phyloP scores from a whole-genome alignment of 345 rosid genomes.

The Acer yangbiense region DNA sequence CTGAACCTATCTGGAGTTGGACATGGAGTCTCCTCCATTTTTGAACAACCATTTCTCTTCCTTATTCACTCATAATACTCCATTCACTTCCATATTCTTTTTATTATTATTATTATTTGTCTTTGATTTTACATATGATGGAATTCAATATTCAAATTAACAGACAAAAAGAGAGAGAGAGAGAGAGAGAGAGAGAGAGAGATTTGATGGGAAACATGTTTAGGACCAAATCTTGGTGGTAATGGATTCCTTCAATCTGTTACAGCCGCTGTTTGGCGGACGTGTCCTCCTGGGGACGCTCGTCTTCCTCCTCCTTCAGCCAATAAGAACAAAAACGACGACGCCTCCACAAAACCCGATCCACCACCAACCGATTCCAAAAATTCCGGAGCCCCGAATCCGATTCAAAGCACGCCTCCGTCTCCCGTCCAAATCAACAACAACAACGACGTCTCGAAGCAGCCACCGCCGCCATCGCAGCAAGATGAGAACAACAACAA shows the following conservation, averaged over 20 bases:
- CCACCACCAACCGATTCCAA: constrained; percentile 5
- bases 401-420: constrained; percentile 65
- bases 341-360: background rate
- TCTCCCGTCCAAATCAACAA: constrained; percentile 55
- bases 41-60: background rate
- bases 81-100: no score
- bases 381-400: constrained; percentile 25
- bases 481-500: background rate
- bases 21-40: background rate
- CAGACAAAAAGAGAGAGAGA: constrained; percentile 13
- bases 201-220: constrained; percentile 85
- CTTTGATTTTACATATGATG: no score
- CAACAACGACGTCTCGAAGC: constrained; percentile 32
- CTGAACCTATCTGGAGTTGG: background rate
- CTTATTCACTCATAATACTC: no score
- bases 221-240: constrained; percentile 70
- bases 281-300: constrained; percentile 51
- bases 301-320: constrained; percentile 36
- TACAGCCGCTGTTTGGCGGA: constrained; percentile 77
- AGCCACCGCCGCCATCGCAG: background rate
- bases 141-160: no score
- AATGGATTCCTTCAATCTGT: constrained; percentile 82
- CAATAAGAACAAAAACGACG: constrained; percentile 23
- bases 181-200: constrained; percentile 20
- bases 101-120: no score